Percentiles rank a stretch among this genome's conserved stretches.
phyloP scores from a whole-genome alignment of 1,284 basidiomycete species.

The Pseudomicrostroma phylloplanum region DNA sequence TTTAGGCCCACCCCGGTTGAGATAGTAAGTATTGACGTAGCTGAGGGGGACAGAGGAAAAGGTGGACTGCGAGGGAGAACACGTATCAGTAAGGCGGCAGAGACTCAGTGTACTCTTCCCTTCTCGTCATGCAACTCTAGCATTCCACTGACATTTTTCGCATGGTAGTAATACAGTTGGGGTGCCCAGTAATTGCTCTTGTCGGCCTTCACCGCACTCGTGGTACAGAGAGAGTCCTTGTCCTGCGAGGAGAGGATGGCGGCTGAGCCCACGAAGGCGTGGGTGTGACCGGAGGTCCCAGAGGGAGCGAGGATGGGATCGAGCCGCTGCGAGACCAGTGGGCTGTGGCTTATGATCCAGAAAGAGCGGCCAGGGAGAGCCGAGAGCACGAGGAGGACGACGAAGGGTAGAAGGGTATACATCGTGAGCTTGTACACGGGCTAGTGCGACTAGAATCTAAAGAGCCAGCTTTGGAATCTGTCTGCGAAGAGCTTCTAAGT shows the following conservation, averaged over 20 bases:
- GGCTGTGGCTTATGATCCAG: slow-evolving; percentile 28
- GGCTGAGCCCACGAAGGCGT: slow-evolving; percentile 51
- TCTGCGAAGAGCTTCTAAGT: no score
- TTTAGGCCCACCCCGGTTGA: slow-evolving; percentile 24
- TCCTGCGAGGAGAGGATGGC: not conserved
- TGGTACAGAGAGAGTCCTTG: slow-evolving; percentile 48
- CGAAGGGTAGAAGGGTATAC: no score
- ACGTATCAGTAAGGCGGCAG: no score
- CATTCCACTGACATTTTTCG: no score
- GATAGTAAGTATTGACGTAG: slow-evolving; percentile 51
- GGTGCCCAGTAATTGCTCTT: slow-evolving; percentile 55
- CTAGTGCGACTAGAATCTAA: no score
- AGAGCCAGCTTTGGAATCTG: no score
- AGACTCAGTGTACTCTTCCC: no score
- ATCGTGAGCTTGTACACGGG: no score
- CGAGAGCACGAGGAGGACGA: not conserved
- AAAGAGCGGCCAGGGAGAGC: slow-evolving; percentile 9
- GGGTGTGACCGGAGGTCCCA: slow-evolving; percentile 52
- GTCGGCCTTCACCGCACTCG: slow-evolving; percentile 51
- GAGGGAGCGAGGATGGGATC: slow-evolving; percentile 56
- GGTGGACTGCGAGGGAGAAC: not conserved
- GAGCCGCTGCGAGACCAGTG: slow-evolving; percentile 52
- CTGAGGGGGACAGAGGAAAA: slow-evolving; percentile 17
- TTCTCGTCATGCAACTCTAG: not conserved
- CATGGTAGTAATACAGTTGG: slow-evolving; percentile 51